phyloP scores from a whole-genome alignment of 2,329 filamentous ascomycete genomes.

The Alternaria atra region DNA sequence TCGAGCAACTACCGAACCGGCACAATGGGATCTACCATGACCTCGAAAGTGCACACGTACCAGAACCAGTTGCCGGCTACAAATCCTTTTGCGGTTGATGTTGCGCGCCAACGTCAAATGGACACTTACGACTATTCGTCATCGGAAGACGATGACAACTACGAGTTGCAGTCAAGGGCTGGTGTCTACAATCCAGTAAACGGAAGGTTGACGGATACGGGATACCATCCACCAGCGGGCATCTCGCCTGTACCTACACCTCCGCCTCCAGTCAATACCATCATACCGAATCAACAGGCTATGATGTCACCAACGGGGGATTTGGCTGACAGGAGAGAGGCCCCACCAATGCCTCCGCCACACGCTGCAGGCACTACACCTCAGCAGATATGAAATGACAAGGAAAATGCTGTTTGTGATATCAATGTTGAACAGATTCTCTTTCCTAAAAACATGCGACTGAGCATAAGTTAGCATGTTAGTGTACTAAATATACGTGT shows the following conservation, averaged over 20 bases:
- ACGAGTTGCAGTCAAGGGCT: constrained; percentile 44
- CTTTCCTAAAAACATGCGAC: not conserved
- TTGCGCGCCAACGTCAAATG: constrained; percentile 36
- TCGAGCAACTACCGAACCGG: constrained; percentile 41
- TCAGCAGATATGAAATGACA: constrained; percentile 33
- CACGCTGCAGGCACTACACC: constrained; percentile 43
- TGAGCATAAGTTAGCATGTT: not conserved
- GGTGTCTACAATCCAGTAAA: constrained; percentile 45
- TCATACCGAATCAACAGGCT: constrained; percentile 17
- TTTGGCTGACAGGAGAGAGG: constrained; percentile 36
- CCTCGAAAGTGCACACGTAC: constrained; percentile 44
- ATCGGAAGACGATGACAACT: constrained; percentile 51
- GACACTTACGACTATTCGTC: constrained; percentile 52
- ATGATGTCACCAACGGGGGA: constrained; percentile 40
- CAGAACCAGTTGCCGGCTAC: constrained; percentile 43
- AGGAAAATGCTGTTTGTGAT: not conserved
- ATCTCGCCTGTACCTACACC: constrained; percentile 45
- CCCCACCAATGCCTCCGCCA: constrained; percentile 37
- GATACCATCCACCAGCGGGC: constrained; percentile 44
- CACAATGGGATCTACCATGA: constrained; percentile 37
- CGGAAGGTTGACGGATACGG: constrained; percentile 46
- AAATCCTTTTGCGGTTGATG: constrained; percentile 43
- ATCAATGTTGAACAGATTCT: not conserved
- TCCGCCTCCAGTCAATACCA: constrained; percentile 33
- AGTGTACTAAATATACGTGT: constrained; percentile 3